Evolutionary conservation across 1,284 basidiomycete genomes (phyloP), one percentile per base, ranked within the genome.

Genomic region (Kwoniella shivajii): DNA sequence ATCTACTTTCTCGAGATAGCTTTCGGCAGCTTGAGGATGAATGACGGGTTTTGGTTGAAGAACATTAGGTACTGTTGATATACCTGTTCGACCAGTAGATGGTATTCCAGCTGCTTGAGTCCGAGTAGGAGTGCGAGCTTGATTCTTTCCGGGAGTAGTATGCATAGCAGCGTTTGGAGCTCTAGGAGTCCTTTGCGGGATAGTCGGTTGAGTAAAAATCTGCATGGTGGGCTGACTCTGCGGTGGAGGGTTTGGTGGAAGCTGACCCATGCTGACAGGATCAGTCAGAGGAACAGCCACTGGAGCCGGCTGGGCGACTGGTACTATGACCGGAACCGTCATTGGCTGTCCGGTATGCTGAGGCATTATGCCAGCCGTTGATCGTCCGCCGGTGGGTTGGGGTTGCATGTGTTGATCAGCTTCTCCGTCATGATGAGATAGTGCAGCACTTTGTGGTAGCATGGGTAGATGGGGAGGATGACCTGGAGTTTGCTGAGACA

Each of bases 1-100:
- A 10, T 74, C 71, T 0, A 72, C 61, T 18, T 69, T 55, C 13
- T 74, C 74, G 0, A 76, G 65, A 37, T 73, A 75, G 3, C 65
- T 65, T 16, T 74, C 72, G 3, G 72, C 72, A 6, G 65, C 56
- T 22, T 63, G 56, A n/a, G 39, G 54, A 18, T 51, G 62, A 1
- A 33, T 10, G 7, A 58, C 43, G 5, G 56, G 44, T 20, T 55
- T 46, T n/a, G 55, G 50, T 14, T 44, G 49, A 29, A 50, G 59
- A 11, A 50, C 44, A 20, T 55, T 26, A 16, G 55, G 42, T 18
- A 46, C 18, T 7, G 51, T 36, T 4, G 61, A 59, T 13, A 54
- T 39, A n/a, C 45, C 42, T 6, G 60, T 54, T 1, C 37, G 53
- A 46, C 34, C 37, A 27, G 31, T 20, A 26, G 53, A 34, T 14